Evolutionary conservation across 805 yeast genomes (phyloP).

Genomic region (Helenozyma baotianmanensis): DNA sequence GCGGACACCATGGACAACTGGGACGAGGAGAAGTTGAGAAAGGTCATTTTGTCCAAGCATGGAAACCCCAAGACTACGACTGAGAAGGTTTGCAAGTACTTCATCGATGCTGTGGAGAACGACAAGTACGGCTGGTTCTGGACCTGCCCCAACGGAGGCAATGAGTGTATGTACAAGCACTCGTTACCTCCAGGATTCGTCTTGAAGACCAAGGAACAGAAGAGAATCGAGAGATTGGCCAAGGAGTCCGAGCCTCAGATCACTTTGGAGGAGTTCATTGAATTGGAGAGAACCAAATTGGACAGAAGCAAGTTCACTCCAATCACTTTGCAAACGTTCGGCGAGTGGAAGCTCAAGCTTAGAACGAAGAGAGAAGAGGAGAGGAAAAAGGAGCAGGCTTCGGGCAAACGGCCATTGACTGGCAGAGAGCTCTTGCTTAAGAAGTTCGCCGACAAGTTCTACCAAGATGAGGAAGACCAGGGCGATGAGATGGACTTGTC

Average conservation of each 20-base stretch:
- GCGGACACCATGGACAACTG: slow-evolving; percentile 90
- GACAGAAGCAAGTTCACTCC: slow-evolving; percentile 78
- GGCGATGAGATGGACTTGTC: slow-evolving; percentile 56
- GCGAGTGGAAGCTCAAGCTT: slow-evolving; percentile 77
- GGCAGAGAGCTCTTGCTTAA: slow-evolving; percentile 69
- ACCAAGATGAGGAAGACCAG: slow-evolving; percentile 49
- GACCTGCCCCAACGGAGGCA: slow-evolving; percentile 94
- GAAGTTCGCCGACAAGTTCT: slow-evolving; percentile 53
- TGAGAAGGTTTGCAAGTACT: slow-evolving; percentile 87
- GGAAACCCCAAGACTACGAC: slow-evolving; percentile 94
- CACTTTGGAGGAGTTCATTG: slow-evolving; percentile 92
- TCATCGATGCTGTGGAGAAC: slow-evolving; percentile 95
- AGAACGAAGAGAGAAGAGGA: slow-evolving; percentile 48
- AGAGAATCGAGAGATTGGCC: slow-evolving; percentile 81
- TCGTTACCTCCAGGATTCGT: slow-evolving; percentile 96
- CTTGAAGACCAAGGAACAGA: slow-evolving; percentile 94
- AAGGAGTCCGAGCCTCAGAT: slow-evolving; percentile 81
- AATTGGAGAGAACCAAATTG: slow-evolving; percentile 82
- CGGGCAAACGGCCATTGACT: slow-evolving; percentile 46
- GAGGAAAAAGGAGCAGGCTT: slow-evolving; percentile 26
- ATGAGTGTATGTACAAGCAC: slow-evolving; percentile 89
- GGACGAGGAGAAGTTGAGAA: slow-evolving; percentile 94
- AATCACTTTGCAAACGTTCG: slow-evolving; percentile 75
- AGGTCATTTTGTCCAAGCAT: slow-evolving; percentile 83
- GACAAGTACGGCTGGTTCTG: slow-evolving; percentile 99